phyloP scores from a whole-genome alignment of 1,284 basidiomycete species.

The Meripilus lineatus region DNA sequence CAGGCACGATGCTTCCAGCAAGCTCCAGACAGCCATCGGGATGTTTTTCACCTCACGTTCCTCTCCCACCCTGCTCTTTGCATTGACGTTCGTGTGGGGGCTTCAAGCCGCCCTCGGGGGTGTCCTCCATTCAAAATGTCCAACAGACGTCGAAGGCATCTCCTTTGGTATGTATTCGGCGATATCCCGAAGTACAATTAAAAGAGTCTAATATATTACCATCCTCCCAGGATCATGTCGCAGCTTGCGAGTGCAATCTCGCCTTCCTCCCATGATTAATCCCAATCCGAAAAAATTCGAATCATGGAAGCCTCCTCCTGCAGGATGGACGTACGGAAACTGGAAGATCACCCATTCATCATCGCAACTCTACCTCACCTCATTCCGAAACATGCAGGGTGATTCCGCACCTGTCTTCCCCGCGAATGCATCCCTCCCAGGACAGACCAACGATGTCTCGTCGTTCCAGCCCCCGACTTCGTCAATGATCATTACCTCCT shows the following conservation, averaged over 20 bases:
- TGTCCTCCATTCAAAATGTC: too few relatives aligned
- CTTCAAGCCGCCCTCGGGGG: too few relatives aligned
- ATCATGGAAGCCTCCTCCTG: not conserved
- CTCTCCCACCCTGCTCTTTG: too few relatives aligned
- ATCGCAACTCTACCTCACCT: not conserved
- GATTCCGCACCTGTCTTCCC: constrained; percentile 6
- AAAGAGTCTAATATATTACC: too few relatives aligned
- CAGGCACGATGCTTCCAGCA: too few relatives aligned
- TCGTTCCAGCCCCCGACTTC: constrained; percentile 3
- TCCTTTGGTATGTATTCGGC: too few relatives aligned
- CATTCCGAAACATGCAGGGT: constrained; percentile 4
- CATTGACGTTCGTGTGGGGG: too few relatives aligned
- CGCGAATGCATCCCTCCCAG: not conserved
- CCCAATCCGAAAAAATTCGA: not conserved
- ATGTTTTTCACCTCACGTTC: too few relatives aligned
- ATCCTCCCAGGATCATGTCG: too few relatives aligned
- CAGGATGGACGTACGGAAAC: constrained; percentile 5
- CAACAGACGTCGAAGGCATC: too few relatives aligned
- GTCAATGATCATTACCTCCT: not conserved
- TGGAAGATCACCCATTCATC: constrained; percentile 4
- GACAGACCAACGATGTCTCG: constrained; percentile 4
- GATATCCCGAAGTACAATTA: too few relatives aligned
- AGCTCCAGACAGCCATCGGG: too few relatives aligned
- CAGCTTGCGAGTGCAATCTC: constrained; percentile 3
- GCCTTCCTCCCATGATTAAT: constrained; percentile 1